Evolutionary conservation across 495 filamentous ascomycete genomes (phyloP).

Genomic region (Penicillium ochrochloron): DNA sequence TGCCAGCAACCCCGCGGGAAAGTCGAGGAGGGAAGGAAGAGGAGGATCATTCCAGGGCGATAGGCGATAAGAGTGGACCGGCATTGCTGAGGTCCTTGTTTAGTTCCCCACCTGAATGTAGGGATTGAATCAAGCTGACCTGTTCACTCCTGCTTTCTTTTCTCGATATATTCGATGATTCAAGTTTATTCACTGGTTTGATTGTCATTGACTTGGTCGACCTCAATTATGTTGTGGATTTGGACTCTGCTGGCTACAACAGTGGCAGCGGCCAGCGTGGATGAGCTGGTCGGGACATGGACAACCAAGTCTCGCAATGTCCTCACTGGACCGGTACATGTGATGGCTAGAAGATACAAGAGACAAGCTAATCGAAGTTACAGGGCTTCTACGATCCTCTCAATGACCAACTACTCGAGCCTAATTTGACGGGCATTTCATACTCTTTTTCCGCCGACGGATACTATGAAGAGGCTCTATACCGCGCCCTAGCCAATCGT

Average conservation of each 20-base stretch:
- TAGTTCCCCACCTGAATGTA: slow-evolving; percentile 31
- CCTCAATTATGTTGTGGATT: slow-evolving; percentile 28
- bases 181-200: not conserved
- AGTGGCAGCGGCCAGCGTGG: slow-evolving; percentile 40
- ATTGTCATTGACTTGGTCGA: not conserved
- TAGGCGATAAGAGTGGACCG: slow-evolving; percentile 31
- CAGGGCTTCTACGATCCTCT: slow-evolving; percentile 78
- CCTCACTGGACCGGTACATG: slow-evolving; percentile 71
- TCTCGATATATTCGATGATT: slow-evolving; percentile 12
- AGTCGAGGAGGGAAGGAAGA: slow-evolving; percentile 11
- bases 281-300: slow-evolving; percentile 73
- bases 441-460: slow-evolving; percentile 79
- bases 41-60: slow-evolving; percentile 25
- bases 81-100: slow-evolving; percentile 21
- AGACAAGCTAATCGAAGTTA: slow-evolving; percentile 9
- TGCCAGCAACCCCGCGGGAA: slow-evolving; percentile 22
- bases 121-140: slow-evolving; percentile 16
- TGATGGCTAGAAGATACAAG: not conserved
- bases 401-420: slow-evolving; percentile 71
- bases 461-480: slow-evolving; percentile 74
- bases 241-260: slow-evolving; percentile 34
- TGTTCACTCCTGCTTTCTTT: slow-evolving; percentile 5
- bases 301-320: slow-evolving; percentile 74
- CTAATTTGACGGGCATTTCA: slow-evolving; percentile 73
- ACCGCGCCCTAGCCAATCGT: slow-evolving; percentile 77